Evolutionary conservation across 495 filamentous ascomycete species (phyloP), one percentile per base, ranked within the genome.

Genomic region (Neurospora sp.): DNA sequence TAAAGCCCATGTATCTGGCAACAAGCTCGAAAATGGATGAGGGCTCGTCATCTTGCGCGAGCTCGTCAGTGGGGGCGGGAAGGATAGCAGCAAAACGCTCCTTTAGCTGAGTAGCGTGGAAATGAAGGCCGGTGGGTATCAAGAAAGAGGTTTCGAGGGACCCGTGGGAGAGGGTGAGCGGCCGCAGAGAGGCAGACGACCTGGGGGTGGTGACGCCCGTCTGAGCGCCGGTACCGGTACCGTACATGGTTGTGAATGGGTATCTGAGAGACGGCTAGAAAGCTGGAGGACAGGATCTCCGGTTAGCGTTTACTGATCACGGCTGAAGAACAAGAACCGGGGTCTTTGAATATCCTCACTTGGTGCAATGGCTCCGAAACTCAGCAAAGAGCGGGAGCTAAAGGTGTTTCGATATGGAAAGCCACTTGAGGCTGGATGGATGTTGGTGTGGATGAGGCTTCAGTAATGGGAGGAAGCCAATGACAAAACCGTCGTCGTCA

Each of bases 21-120:
- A 98, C 93, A 39, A 99, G 88, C 83, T 99, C 96, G 18, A 92
- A 82, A 16, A 92, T 88, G 10, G 96, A 99, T 0, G 96, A 98
- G 6, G 96, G 96, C 85, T 99, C 96, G 76, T 99, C 96, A 82
- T 99, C 96, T 79, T 94, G 92, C 48, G 96, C 96, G 75, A 98
- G 89, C 84, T 99, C 96, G 81, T 99, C 96, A 77, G 96, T 99
- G 39, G 96, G 91, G 69, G 89, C 84, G 22, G 96, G 96, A 76
- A 99, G 87, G 61, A 92, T 93, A 14, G 91, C 86, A 48, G 88
- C 88, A 82, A 99, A 98, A 69, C 87, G 86, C 75, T 97, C 93
- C 84, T 94, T 94, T 75, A 97, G 87, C 83, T 96, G 92, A 38
- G 93, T 92, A 73, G 96, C 96, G 82, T 94, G 94, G 87, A 96